Conservation (phyloP, 371 early-diverging fungal genomes). For the Nematocida sp. region DNA sequence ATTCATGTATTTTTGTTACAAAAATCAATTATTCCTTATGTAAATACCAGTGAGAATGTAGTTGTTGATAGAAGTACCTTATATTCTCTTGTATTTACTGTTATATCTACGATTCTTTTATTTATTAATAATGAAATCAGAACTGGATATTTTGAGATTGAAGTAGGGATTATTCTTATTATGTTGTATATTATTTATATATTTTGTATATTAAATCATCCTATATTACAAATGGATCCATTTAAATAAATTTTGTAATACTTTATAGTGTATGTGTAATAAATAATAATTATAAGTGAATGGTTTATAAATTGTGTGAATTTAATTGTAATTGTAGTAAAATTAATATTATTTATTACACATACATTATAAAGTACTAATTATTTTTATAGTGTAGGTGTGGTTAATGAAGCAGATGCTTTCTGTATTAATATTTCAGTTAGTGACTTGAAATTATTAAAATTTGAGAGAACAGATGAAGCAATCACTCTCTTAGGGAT, state of each 20-base stretch:
- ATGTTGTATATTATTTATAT: conserved; percentile 14
- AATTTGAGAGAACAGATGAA: not conserved
- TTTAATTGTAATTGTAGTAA: too few relatives aligned
- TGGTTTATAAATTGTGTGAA: too few relatives aligned
- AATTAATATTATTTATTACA: too few relatives aligned
- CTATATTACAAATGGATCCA: not conserved
- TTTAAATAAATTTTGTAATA: not conserved
- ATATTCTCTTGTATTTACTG: conserved; percentile 22
- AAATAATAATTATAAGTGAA: not conserved
- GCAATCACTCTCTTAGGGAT: conserved; percentile 5
- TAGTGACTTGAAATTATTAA: not conserved
- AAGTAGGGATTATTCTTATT: conserved; percentile 35
- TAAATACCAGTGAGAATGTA: not conserved
- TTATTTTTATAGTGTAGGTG: not conserved
- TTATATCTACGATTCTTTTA: conserved; percentile 27
- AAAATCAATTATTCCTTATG: not conserved
- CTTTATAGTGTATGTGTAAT: not conserved
- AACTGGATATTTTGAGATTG: conserved; percentile 43
- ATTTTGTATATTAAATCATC: not conserved
- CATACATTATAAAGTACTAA: too few relatives aligned
- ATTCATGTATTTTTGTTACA: conserved; percentile 9
- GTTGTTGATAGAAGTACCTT: not conserved
- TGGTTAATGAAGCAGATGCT: conserved; percentile 13
- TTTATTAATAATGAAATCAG: conserved; percentile 46
- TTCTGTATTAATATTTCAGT: conserved; percentile 12